Evolutionary conservation across 305 asterid genomes (phyloP).

Genomic region (Andrographis paniculata): DNA sequence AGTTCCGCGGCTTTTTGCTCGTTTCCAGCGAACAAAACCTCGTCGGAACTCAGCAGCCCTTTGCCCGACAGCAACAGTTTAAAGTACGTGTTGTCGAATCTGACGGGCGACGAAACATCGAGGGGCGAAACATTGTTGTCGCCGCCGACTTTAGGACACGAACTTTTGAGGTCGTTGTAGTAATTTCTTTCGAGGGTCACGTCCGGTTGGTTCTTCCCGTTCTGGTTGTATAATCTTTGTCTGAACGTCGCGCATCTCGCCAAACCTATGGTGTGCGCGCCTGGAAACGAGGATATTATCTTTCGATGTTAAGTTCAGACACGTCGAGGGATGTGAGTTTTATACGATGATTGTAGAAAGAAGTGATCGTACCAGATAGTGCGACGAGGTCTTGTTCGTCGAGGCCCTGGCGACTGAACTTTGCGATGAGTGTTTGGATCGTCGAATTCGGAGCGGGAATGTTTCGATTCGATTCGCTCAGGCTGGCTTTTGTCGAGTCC

Average conservation of each 20-base stretch:
- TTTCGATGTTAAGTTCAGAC: neutral
- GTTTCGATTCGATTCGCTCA: slow-evolving; percentile 39
- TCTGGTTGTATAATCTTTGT: slow-evolving; percentile 65
- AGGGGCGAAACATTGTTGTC: slow-evolving; percentile 68
- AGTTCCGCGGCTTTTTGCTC: slow-evolving; percentile 26
- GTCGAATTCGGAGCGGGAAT: slow-evolving; percentile 87
- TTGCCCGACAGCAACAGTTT: slow-evolving; percentile 54
- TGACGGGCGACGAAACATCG: slow-evolving; percentile 58
- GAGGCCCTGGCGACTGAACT: slow-evolving; percentile 62
- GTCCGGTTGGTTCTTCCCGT: slow-evolving; percentile 68
- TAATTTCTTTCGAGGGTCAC: slow-evolving; percentile 47
- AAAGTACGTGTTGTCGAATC: slow-evolving; percentile 73
- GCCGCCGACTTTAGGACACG: slow-evolving; percentile 67
- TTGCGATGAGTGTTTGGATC: slow-evolving; percentile 40
- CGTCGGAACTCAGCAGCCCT: slow-evolving; percentile 70
- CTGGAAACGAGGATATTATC: slow-evolving; percentile 16
- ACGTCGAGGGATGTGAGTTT: neutral
- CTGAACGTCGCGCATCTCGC: slow-evolving; percentile 61
- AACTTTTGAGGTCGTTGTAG: slow-evolving; percentile 49
- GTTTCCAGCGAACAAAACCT: slow-evolving; percentile 58
- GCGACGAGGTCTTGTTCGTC: slow-evolving; percentile 68
- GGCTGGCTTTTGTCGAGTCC: slow-evolving; percentile 63
- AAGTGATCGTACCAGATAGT: slow-evolving; percentile 45
- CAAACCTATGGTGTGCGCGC: slow-evolving; percentile 58
- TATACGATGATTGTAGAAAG: neutral